Conservation (phyloP, 169 alveolate species). For the Cryptosporidium baileyi region DNA sequence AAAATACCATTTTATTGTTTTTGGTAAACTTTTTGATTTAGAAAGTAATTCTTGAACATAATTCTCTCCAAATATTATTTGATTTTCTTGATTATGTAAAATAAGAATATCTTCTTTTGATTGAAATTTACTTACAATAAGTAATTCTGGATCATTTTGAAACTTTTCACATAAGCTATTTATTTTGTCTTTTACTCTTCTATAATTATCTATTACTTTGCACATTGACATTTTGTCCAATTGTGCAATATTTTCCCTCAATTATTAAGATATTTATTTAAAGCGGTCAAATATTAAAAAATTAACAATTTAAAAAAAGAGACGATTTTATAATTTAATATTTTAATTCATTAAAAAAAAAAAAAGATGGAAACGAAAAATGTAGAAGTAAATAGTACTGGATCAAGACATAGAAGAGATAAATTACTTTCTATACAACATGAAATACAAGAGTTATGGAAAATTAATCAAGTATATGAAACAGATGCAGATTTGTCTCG, state of each 20-base stretch:
- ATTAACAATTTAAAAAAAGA: too few species aligned
- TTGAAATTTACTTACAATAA: constrained; percentile 53
- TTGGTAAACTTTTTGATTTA: constrained; percentile 85
- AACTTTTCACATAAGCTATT: not conserved
- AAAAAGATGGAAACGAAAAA: constrained; percentile 28
- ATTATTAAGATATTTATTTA: too few species aligned
- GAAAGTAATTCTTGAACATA: constrained; percentile 87
- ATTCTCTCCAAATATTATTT: constrained; percentile 91
- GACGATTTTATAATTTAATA: too few species aligned
- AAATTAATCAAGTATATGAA: constrained; percentile 84
- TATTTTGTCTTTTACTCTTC: not conserved
- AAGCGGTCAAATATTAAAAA: too few species aligned
- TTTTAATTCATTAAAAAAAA: too few species aligned
- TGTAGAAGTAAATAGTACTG: not conserved
- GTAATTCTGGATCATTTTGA: constrained; percentile 21
- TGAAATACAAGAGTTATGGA: constrained; percentile 87
- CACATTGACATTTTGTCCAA: not conserved
- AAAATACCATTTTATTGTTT: constrained; percentile 92
- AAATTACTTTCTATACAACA: constrained; percentile 86
- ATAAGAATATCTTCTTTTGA: constrained; percentile 23
- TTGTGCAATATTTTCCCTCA: not conserved
- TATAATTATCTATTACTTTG: constrained; percentile 14
- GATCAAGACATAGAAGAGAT: constrained; percentile 80
- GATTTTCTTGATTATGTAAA: constrained; percentile 77
- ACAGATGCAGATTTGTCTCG: constrained; percentile 84